Base-by-base conservation (phyloP, 352 stramenopile species). In the Globisporangium carolinianum region DNA sequence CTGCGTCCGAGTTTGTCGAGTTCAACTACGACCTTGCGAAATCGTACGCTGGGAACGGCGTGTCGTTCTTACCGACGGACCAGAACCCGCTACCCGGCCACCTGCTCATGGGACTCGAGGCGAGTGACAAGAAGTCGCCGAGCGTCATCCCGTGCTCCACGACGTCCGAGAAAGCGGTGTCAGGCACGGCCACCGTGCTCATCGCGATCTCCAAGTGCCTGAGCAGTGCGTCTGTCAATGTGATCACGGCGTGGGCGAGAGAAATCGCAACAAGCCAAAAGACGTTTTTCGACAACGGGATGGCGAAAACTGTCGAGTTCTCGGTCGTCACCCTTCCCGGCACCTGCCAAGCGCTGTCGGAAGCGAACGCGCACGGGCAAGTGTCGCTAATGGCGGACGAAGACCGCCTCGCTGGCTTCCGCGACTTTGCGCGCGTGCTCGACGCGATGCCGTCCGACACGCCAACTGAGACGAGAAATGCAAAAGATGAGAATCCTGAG, bases 191-290 rank as follows among this genome's bases (percentile, higher is more conserved):
- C 0, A 67, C 66, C 2, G 73, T 85, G 32, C 60, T 87, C 10
- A 59, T 87, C 14, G 76, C 68, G 15, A 77, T 89, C 62, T 86
- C 76, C 48, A 83, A 86, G 53, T 87, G 79, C 36, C 50, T 87
- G 6, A 69, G 70, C 49, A 46, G 77, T 24, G 49, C 51, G 43
- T 55, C 67, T 6, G 38, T 84, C 9, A 50, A 43, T 1, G 55
- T 66, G 14, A 67, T 87, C 7, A 58, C 76, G 9, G 57, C 63
- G 10, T 89, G 79, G 79, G 67, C 83, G 6, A 10, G 18, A 15
- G 35, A 4, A 2, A 38, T 58, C 6, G 12, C 43, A 32, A 7
- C 9, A 1, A 12, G 17, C 4, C 12, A 58, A 15, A 45, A 37
- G 7, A 63, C 51, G 14, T 63, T 58, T 37, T 58, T 63, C 49